Conservation (phyloP, 352 stramenopile genomes). For the Phytophthora multivora region DNA sequence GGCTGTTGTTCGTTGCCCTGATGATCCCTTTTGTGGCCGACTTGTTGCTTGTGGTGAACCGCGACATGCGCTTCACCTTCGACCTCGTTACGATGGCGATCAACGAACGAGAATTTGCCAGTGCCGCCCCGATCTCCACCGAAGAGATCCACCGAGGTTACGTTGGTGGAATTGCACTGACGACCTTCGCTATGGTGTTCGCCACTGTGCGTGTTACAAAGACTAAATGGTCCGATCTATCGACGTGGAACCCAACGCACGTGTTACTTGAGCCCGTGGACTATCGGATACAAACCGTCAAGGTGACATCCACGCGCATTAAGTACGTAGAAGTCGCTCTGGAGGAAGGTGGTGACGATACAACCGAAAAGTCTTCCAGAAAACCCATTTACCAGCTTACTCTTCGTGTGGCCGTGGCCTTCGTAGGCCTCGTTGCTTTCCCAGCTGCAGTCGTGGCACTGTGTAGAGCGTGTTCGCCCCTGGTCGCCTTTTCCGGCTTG, state of each 20-base stretch:
- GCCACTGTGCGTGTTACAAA: conserved; percentile 8
- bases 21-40: conserved; percentile 39
- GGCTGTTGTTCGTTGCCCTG: conserved; percentile 29
- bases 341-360: not conserved
- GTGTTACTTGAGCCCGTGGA: not conserved
- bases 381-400: not conserved
- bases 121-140: conserved; percentile 30
- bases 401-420: not conserved
- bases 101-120: conserved; percentile 32
- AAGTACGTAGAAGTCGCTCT: conserved; percentile 19
- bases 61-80: conserved; percentile 48
- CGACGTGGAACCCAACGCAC: conserved; percentile 18
- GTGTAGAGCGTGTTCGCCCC: conserved; percentile 8
- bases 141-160: conserved; percentile 40
- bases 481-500: conserved; percentile 13
- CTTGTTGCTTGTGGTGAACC: conserved; percentile 39
- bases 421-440: conserved; percentile 5
- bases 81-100: conserved; percentile 24
- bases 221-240: conserved; percentile 6
- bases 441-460: conserved; percentile 6
- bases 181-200: conserved; percentile 12
- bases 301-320: not conserved
- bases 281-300: not conserved
- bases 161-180: conserved; percentile 11
- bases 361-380: not conserved